Evolutionary conservation across 805 yeast species (phyloP).

Genomic region (Phaffomyces antillensis): DNA sequence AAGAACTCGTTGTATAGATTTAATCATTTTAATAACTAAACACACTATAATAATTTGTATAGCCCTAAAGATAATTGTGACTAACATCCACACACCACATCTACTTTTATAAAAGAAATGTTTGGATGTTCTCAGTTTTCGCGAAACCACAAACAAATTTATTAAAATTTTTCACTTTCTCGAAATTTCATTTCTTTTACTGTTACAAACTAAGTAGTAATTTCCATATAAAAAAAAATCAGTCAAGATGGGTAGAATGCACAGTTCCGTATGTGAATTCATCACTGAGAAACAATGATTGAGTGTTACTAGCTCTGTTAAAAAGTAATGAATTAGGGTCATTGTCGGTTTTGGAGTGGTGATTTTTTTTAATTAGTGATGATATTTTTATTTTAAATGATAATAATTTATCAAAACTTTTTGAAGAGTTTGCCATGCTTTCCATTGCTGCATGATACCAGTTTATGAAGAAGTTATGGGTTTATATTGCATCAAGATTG

Average conservation of each 20-base stretch:
- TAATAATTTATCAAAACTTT: too few species aligned
- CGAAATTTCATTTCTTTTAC: not conserved
- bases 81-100: not conserved
- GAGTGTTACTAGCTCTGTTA: conserved; percentile 7
- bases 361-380: not conserved
- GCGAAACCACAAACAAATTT: not conserved
- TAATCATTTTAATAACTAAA: not conserved
- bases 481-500: not conserved
- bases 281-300: conserved; percentile 6
- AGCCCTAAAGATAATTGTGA: too few species aligned
- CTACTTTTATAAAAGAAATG: not conserved
- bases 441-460: conserved; percentile 43
- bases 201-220: conserved; percentile 12
- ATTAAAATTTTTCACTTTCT: not conserved
- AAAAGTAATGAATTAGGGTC: conserved; percentile 24
- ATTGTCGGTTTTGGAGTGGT: conserved; percentile 15
- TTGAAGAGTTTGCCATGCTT: too few species aligned
- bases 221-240: conserved; percentile 23
- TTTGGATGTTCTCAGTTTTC: not conserved
- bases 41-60: not conserved
- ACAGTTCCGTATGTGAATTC: conserved; percentile 78
- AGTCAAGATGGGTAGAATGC: conserved; percentile 98
- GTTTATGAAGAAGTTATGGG: conserved; percentile 27
- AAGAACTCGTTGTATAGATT: conserved; percentile 22
- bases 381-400: too few species aligned